Percentiles rank a stretch among this genome's conserved stretches.
Evolutionary conservation across 108 stramenopile species (phyloP).

Genomic region (Nannochloropsis salina): DNA sequence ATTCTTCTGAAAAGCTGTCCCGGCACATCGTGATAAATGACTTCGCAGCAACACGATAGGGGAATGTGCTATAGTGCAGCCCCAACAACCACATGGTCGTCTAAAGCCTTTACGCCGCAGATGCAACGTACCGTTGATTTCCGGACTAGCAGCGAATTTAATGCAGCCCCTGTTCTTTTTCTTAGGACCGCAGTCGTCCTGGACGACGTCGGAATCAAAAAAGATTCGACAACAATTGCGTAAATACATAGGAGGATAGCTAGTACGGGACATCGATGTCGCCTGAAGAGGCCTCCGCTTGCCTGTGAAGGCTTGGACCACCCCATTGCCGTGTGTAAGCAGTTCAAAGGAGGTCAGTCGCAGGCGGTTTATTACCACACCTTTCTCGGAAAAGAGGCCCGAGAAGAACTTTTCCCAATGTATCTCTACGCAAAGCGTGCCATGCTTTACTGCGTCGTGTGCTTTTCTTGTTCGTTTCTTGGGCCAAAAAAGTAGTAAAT

Average conservation of each 20-base stretch:
- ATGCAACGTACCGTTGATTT: slow-evolving; percentile 13
- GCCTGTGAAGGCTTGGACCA: not conserved
- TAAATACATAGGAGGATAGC: not conserved
- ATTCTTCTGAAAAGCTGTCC: too few relatives aligned
- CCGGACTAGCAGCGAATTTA: not conserved
- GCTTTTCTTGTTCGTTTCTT: too few relatives aligned
- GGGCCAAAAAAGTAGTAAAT: too few relatives aligned
- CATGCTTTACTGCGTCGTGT: too few relatives aligned
- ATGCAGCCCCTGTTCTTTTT: slow-evolving; percentile 7
- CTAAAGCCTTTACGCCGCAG: not conserved
- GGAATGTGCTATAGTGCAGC: too few relatives aligned
- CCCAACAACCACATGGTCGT: too few relatives aligned
- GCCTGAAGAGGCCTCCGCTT: not conserved
- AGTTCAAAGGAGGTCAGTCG: not conserved
- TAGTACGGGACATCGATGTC: slow-evolving; percentile 8
- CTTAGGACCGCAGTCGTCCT: not conserved
- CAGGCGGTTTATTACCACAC: too few relatives aligned
- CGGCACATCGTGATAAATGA: too few relatives aligned
- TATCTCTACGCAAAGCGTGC: too few relatives aligned
- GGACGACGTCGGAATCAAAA: not conserved
- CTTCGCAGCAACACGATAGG: too few relatives aligned
- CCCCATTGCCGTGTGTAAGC: not conserved
- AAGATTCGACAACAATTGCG: not conserved
- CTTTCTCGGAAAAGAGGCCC: too few relatives aligned
- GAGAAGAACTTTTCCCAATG: too few relatives aligned